Base-by-base conservation (phyloP, 371 early-diverging fungal genomes). In the Mortierella polycephala region DNA sequence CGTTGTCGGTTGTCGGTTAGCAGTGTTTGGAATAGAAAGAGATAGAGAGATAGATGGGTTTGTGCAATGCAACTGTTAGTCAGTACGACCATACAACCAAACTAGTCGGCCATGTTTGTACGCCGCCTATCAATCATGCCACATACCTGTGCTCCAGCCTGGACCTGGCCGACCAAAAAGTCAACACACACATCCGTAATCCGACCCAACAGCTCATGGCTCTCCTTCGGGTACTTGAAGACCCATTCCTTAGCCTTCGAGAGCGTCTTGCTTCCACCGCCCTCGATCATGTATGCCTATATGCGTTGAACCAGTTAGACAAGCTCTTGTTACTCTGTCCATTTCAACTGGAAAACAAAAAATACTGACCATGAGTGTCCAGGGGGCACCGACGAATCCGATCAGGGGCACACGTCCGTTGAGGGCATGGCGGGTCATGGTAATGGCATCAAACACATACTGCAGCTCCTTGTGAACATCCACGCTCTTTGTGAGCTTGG, bases 361-460 rank as follows among this genome's bases (percentile, higher is more conserved):
- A 45, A 0, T 37, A 37, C 46, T 57, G 60, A 79, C 79, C 95
- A 98, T 94, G 60, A 98, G 86, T 20, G 99, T 99, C 98, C 98
- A 99, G 9, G 99, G 99, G 1, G 97, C 98, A 21, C 99, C 99
- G 42, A 89, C 89, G 71, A 99, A 99, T 7, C 99, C 99, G 82
- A 95, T 91, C 80, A 99, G 85, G 37, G 98, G 98, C 6, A 95
- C 96, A 55, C 94, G 90, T 53, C 98, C 97, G 7, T 90, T 87
- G 40, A 99, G 87, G 54, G 85, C 86, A 57, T 91, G 89, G 52
- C 98, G 90, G 9, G 98, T 96, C 84, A 97, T 85, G 14, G 96
- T 96, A 72, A 99, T 93, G 20, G 99, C 99, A 39, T 96, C 92
- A 73, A 91, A 95, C n/a, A 98, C 99, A 80, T 99, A 98, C 23